These are phyloP conservation scores for Phaffia tasmanica DNA, from an alignment of 768 basidiomycete genomes.

Conservation along the genomic window DNA sequence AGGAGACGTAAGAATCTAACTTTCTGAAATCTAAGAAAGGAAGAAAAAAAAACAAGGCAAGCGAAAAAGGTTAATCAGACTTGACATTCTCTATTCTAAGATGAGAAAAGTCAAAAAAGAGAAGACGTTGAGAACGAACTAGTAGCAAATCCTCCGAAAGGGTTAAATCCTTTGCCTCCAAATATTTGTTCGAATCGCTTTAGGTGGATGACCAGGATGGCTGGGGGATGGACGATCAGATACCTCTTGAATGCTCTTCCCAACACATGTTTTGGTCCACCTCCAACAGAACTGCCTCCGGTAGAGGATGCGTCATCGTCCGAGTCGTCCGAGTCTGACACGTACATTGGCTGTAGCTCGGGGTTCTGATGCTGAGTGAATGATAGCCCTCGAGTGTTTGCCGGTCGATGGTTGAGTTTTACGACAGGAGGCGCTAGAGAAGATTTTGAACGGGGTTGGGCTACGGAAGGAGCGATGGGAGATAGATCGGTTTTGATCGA, in stretches of 20 bases:
- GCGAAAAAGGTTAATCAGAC: not conserved
- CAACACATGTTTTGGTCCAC: conserved; percentile 52
- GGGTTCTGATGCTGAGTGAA: conserved; percentile 19
- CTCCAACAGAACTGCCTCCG: conserved; percentile 13
- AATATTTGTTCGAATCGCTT: conserved; percentile 79
- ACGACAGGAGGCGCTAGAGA: not conserved
- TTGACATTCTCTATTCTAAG: not conserved
- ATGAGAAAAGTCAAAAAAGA: not conserved
- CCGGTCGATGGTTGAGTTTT: conserved; percentile 5
- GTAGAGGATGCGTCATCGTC: conserved; percentile 14
- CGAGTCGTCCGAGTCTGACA: conserved; percentile 15
- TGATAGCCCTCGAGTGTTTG: conserved; percentile 11
- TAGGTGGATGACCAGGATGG: conserved; percentile 79
- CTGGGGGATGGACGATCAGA: conserved; percentile 72
- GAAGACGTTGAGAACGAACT: conserved; percentile 11
- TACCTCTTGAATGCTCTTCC: conserved; percentile 88
- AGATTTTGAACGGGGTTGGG: not conserved
- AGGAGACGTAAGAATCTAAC: conserved; percentile 79
- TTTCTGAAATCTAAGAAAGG: conserved; percentile 56
- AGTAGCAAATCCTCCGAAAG: conserved; percentile 20
- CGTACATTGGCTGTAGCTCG: not conserved
- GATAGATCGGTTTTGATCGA: not conserved
- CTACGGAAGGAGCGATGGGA: not conserved
- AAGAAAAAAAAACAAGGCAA: not conserved
- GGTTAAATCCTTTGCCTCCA: conserved; percentile 18